Evolutionary conservation across 2,329 filamentous ascomycete genomes (phyloP).

Genomic region (Parastagonospora avenae): DNA sequence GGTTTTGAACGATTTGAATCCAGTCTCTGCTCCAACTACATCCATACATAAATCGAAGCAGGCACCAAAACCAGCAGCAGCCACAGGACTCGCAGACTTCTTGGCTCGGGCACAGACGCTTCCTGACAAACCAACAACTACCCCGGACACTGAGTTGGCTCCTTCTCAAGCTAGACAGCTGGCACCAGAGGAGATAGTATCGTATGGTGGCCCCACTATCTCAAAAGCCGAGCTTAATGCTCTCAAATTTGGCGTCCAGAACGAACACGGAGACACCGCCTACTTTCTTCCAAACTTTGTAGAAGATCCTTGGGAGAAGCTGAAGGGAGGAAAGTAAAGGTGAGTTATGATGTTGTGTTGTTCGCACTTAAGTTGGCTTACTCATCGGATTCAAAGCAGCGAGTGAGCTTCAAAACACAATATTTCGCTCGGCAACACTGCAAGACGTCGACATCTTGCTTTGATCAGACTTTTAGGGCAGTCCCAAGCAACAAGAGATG

Average conservation of each 20-base stretch:
- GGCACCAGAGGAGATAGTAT: slow-evolving; percentile 19
- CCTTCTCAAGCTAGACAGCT: slow-evolving; percentile 5
- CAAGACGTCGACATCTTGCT: too few relatives aligned
- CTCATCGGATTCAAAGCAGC: too few relatives aligned
- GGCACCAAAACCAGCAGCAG: slow-evolving; percentile 17
- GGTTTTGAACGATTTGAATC: neutral
- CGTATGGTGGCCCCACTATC: slow-evolving; percentile 37
- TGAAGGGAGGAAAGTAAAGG: slow-evolving; percentile 2
- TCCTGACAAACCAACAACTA: slow-evolving; percentile 20
- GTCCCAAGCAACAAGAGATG: too few relatives aligned
- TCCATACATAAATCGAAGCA: slow-evolving; percentile 6
- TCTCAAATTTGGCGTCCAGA: slow-evolving; percentile 48
- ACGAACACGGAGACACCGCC: slow-evolving; percentile 64
- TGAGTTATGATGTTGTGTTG: too few relatives aligned
- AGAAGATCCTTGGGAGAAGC: slow-evolving; percentile 70
- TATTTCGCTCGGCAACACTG: too few relatives aligned
- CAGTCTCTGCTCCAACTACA: slow-evolving; percentile 3
- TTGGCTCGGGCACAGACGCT: slow-evolving; percentile 35
- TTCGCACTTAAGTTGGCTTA: too few relatives aligned
- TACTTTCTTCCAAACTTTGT: slow-evolving; percentile 74
- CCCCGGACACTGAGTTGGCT: neutral
- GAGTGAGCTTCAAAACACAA: too few relatives aligned
- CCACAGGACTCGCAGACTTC: slow-evolving; percentile 38
- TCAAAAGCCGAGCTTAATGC: slow-evolving; percentile 40
- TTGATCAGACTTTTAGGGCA: too few relatives aligned